Percentiles rank a stretch among this genome's conserved stretches.
Evolutionary conservation across 2,329 filamentous ascomycete species (phyloP).

Genomic region (Penicillium sp.): DNA sequence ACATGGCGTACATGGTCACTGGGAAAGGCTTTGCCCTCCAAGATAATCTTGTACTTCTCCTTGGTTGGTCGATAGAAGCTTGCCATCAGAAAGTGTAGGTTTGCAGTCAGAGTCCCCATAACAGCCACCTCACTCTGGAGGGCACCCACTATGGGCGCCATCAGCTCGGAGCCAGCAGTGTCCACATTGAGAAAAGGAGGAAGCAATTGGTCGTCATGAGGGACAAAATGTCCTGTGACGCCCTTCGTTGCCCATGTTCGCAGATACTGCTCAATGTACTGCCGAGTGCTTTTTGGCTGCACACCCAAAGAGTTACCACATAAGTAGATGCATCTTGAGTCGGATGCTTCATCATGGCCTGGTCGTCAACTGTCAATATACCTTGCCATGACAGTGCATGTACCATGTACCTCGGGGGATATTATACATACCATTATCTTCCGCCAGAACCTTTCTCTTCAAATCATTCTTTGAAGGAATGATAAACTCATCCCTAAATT

Average conservation of each 20-base stretch:
- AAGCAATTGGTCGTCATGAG: constrained; percentile 62
- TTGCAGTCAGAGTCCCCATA: constrained; percentile 81
- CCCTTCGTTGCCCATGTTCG: constrained; percentile 79
- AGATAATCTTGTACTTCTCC: constrained; percentile 68
- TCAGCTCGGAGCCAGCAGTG: constrained; percentile 64
- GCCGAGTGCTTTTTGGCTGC: constrained; percentile 64
- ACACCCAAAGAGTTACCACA: constrained; percentile 86
- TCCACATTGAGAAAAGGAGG: constrained; percentile 74
- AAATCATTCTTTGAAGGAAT: constrained; percentile 71
- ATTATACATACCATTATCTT: constrained; percentile 24
- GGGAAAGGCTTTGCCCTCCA: constrained; percentile 88
- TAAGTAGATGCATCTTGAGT: constrained; percentile 65
- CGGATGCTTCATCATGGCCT: constrained; percentile 27
- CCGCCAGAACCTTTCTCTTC: constrained; percentile 55
- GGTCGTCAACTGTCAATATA: not conserved
- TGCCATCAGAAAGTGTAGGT: constrained; percentile 75
- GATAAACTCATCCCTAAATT: constrained; percentile 65
- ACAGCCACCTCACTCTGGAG: constrained; percentile 68
- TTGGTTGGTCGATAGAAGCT: constrained; percentile 72
- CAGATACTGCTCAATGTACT: constrained; percentile 66
- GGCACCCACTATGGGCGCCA: constrained; percentile 70
- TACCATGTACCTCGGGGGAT: not conserved
- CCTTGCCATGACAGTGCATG: not conserved
- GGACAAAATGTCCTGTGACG: constrained; percentile 75
- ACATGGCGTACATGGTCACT: constrained; percentile 63